Conservation (phyloP, 139 green algal species). For the Pseudopediastrum boryanum region DNA sequence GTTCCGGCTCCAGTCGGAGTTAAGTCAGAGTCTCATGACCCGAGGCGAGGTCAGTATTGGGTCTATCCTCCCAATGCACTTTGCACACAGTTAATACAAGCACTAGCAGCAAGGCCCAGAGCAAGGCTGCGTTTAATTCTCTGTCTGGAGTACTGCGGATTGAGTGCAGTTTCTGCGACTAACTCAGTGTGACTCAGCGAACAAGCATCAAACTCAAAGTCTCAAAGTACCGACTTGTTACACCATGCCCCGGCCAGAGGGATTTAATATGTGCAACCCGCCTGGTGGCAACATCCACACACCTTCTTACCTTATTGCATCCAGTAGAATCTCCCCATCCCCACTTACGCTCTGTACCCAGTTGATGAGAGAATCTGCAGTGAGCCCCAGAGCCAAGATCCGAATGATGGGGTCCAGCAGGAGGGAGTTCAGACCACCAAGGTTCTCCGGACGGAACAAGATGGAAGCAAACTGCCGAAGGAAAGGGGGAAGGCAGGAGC, state of each 20-base stretch:
- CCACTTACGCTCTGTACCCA: constrained; percentile 25
- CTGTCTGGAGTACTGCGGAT: too few relatives aligned
- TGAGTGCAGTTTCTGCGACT: too few relatives aligned
- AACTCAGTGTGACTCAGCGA: too few relatives aligned
- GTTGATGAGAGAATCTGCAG: constrained; percentile 22
- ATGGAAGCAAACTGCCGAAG: neutral
- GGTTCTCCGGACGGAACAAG: constrained; percentile 1
- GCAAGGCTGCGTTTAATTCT: too few relatives aligned
- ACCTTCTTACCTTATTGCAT: neutral
- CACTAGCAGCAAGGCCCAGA: too few relatives aligned
- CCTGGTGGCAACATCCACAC: neutral
- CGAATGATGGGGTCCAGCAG: constrained; percentile 21
- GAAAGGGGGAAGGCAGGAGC: too few relatives aligned
- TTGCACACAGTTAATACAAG: too few relatives aligned
- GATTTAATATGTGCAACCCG: neutral
- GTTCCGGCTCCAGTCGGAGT: too few relatives aligned
- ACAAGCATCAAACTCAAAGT: neutral
- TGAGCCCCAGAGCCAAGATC: constrained; percentile 18
- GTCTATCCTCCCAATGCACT: too few relatives aligned
- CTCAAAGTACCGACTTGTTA: neutral
- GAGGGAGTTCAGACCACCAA: neutral
- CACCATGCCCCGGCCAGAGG: neutral
- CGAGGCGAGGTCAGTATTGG: too few relatives aligned
- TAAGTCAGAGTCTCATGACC: too few relatives aligned
- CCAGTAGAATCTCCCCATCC: neutral